Evolutionary conservation across 176 grass and related monocot species (phyloP).

Genomic region (Eleusine indica): DNA sequence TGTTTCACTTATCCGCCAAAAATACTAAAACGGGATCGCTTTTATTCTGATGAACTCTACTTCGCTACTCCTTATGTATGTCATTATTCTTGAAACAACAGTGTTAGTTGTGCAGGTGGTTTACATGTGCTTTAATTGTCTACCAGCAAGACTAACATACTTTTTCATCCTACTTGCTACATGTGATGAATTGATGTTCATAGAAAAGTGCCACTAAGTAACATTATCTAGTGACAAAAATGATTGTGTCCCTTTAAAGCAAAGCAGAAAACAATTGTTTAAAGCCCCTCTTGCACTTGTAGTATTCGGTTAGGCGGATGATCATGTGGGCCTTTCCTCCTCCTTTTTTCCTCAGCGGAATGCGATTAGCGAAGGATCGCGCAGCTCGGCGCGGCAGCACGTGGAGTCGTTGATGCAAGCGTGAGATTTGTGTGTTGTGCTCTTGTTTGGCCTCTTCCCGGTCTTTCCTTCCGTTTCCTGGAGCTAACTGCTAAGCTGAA

Average conservation of each 20-base stretch:
- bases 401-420: not conserved
- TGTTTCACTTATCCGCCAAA: not conserved
- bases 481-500: not conserved
- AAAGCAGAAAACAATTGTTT: not conserved
- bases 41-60: not conserved
- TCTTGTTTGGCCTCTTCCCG: not conserved
- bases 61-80: not conserved
- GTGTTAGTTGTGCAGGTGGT: not conserved
- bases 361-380: conserved; percentile 42
- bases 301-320: not conserved
- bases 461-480: conserved; percentile 37
- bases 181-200: not conserved
- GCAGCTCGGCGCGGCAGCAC: not conserved
- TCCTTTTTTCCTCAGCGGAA: not conserved
- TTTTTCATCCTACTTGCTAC: conserved; percentile 3
- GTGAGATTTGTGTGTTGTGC: not conserved
- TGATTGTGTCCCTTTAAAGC: conserved; percentile 22
- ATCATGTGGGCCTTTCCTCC: not conserved
- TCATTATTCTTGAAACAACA: not conserved
- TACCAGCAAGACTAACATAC: not conserved
- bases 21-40: not conserved
- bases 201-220: not conserved
- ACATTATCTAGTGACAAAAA: not conserved
- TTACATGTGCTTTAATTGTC: not conserved
- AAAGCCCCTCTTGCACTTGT: not conserved